Base-by-base conservation (phyloP, 1,139 yeast species). In the Saccharomyces pastorianus region DNA sequence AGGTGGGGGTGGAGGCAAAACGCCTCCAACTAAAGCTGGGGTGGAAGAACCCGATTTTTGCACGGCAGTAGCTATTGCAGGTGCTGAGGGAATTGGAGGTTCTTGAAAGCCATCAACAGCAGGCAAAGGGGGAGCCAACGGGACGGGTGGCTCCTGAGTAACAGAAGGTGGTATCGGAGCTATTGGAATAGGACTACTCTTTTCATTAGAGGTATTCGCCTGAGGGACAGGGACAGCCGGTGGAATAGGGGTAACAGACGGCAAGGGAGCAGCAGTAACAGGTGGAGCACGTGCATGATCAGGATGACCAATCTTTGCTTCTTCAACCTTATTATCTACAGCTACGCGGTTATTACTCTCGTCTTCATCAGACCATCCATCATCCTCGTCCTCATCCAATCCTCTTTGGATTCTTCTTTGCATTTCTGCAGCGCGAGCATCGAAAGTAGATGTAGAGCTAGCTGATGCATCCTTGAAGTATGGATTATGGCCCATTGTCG, bases 321-420 rank as follows among this genome's bases (percentile, higher is more conserved):
- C 52, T 6, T 25, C 26, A n/a, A 17, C 31, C 42, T 32, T 23
- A 46, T 49, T 57, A 31, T 70, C 65, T 57, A 65, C 58, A 51
- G 66, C 67, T 51, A 63, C 65, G 23, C 57, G 69, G 47, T 75
- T 78, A 34, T 75, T 76, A 49, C 71, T 76, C 27, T 73, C 78
- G 25, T 80, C 82, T 2, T 78, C 82, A 48, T 81, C 88, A 6
- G 78, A 79, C 62, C 81, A 82, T 57, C 82, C 82, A 59, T 79
- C 85, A 53, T 76, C 78, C n/a, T 64, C 67, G 53, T 75, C 79
- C 46, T 58, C 63, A 41, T 56, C 58, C 50, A 77, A 65, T 3
- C 89, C 88, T 66, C 87, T 74, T 67, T 84, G 89, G 6, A 84
- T 77, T 23, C 76, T 81, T 65, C 89, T 75, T 67, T 84, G 89